Base-by-base conservation (phyloP, 768 basidiomycete species). In the Suillus plorans region DNA sequence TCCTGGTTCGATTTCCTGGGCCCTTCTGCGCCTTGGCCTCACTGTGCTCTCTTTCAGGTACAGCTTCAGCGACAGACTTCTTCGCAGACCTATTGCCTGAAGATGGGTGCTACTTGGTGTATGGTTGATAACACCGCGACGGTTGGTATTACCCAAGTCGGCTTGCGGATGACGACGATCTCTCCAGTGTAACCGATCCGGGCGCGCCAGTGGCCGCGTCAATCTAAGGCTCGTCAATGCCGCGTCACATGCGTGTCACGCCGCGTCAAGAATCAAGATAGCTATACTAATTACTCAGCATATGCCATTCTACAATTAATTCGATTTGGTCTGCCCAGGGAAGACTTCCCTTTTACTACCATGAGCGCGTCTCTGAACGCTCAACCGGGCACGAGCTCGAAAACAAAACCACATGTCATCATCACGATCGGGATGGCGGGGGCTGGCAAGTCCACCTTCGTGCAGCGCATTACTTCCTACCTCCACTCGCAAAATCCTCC, bases 351-450 rank as follows among this genome's bases (percentile, higher is more conserved):
- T 20, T 55, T 45, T n/a, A 42, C 20, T 4, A 57, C 42, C 47
- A 75, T 77, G 74, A 71, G 57, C 55, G 50, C 68, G 13, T 62
- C 77, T 18, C 39, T 72, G 7, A 68, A 58, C 31, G 16, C 47
- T 41, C 36, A 41, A 16, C 53, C 25, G 12, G 34, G 50, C 25
- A 47, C 66, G 10, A 70, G 47, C 36, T 53, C 62, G 57, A 56
- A 28, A 70, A 73, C 73, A 77, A 87, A 92, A 71, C 93, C 95
- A 1, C 83, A 89, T 8, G 88, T 91, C 5, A 92, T 97, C 61
- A 89, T 97, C 68, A 89, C 92, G 49, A 96, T 97, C 66, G 95
- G 95, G 25, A 97, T 97, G 94, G 96, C 95, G 0, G 96, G 96
- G 5, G 94, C 94, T 4, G 97, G 97, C 66, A 99, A 99, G 80